A percentile compares a stretch with the other conserved stretches of the same genome.
Evolutionary conservation across 129 eudicot species (phyloP).

Genomic region (Ambrosia trifida): DNA sequence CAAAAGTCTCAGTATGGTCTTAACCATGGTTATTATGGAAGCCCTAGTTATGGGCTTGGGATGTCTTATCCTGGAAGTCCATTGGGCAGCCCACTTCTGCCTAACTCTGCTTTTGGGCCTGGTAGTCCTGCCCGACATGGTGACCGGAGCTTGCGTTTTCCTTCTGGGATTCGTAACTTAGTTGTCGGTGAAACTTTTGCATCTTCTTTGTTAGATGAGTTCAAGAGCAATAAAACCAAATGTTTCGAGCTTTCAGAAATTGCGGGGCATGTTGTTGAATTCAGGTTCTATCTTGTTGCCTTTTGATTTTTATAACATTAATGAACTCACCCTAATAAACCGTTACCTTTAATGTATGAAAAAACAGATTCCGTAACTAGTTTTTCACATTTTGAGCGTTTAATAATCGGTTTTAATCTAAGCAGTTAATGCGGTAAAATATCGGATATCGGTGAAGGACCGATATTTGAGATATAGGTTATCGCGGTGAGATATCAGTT

Average conservation of each 20-base stretch:
- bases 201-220: constrained; percentile 84
- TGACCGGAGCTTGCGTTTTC: constrained; percentile 62
- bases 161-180: constrained; percentile 71
- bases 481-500: too few relatives aligned
- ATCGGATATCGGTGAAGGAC: too few relatives aligned
- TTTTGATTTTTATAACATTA: background rate
- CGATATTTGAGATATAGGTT: too few relatives aligned
- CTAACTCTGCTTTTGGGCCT: constrained; percentile 68
- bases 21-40: constrained; percentile 70
- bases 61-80: constrained; percentile 77
- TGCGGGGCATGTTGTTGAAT: constrained; percentile 85
- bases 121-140: constrained; percentile 85
- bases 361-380: background rate
- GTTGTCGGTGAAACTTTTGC: constrained; percentile 63
- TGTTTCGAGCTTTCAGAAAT: constrained; percentile 90
- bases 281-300: constrained; percentile 55
- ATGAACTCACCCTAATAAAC: too few relatives aligned
- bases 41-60: constrained; percentile 61
- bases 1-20: constrained; percentile 74
- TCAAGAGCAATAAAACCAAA: constrained; percentile 85
- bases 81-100: constrained; percentile 49
- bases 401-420: background rate
- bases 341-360: background rate
- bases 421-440: too few relatives aligned
- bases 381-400: background rate